Conservation (phyloP, 768 basidiomycete species). For the Macrocybe gigantea region DNA sequence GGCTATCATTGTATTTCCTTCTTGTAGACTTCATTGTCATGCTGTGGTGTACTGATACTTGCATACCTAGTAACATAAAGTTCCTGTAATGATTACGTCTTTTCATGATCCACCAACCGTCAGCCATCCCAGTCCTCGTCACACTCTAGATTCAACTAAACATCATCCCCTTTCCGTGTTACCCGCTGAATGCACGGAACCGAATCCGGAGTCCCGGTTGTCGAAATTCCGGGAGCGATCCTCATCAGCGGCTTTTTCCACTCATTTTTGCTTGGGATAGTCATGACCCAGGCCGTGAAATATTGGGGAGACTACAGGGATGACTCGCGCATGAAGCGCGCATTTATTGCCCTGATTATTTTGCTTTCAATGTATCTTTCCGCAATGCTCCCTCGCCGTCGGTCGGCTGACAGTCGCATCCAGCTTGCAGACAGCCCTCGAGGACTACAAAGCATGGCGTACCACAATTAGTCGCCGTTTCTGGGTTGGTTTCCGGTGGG, state of each 20-base stretch:
- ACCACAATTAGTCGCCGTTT: constrained; percentile 20
- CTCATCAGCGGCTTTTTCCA: constrained; percentile 42
- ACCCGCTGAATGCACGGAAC: constrained; percentile 12
- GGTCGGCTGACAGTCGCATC: neutral
- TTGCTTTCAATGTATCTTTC: constrained; percentile 34
- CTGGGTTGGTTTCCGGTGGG: constrained; percentile 24
- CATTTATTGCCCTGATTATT: constrained; percentile 34
- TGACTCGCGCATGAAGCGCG: constrained; percentile 36
- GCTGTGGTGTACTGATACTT: too few species aligned
- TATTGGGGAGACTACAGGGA: constrained; percentile 37
- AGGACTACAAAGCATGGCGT: constrained; percentile 38
- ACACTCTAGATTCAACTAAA: neutral
- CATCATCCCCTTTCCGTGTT: neutral
- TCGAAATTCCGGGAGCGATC: constrained; percentile 30
- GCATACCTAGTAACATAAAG: too few species aligned
- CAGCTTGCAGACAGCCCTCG: constrained; percentile 33
- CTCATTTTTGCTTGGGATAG: constrained; percentile 40
- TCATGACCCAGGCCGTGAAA: constrained; percentile 31
- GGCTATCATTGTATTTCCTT: too few species aligned
- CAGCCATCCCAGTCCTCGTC: too few species aligned
- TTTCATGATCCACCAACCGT: too few species aligned
- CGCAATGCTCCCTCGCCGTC: neutral
- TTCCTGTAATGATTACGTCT: too few species aligned
- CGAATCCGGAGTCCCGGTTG: constrained; percentile 22
- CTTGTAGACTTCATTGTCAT: too few species aligned